Conservation (phyloP, 441 rosid genomes). For the Populus hybrid region DNA sequence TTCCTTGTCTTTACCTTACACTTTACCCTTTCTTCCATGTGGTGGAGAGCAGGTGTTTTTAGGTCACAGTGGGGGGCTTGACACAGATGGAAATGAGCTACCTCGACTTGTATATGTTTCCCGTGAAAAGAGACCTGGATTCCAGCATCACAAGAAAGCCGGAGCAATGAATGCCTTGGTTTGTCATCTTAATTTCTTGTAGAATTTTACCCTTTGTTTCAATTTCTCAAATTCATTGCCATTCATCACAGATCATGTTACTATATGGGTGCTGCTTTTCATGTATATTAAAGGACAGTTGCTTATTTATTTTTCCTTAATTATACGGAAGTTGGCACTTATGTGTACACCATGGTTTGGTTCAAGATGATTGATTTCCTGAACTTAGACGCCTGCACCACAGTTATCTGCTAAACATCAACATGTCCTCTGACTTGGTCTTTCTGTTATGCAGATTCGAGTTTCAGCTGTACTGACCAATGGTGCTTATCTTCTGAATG, state of each 20-base stretch:
- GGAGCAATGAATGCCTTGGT: slow-evolving; percentile 99
- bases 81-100: slow-evolving; percentile 93
- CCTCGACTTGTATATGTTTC: slow-evolving; percentile 98
- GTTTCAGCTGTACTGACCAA: slow-evolving; percentile 98
- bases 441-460: slow-evolving; percentile 60
- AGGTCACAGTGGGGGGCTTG: slow-evolving; percentile 96
- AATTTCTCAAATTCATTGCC: background rate
- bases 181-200: slow-evolving; percentile 29
- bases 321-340: background rate
- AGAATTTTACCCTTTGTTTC: background rate
- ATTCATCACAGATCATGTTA: background rate
- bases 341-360: background rate
- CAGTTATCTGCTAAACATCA: background rate
- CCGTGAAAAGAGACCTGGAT: slow-evolving; percentile 99
- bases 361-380: slow-evolving; percentile 1
- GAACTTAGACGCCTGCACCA: background rate
- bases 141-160: slow-evolving; percentile 98
- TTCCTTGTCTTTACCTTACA: background rate
- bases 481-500: slow-evolving; percentile 95
- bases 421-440: slow-evolving; percentile 19
- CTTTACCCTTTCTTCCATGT: slow-evolving; percentile 1
- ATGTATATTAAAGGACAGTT: background rate
- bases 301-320: background rate
- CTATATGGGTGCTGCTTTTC: background rate
- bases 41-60: slow-evolving; percentile 66